Base-by-base conservation (phyloP, 176 grass and related monocot genomes). In the Olyra latifolia region DNA sequence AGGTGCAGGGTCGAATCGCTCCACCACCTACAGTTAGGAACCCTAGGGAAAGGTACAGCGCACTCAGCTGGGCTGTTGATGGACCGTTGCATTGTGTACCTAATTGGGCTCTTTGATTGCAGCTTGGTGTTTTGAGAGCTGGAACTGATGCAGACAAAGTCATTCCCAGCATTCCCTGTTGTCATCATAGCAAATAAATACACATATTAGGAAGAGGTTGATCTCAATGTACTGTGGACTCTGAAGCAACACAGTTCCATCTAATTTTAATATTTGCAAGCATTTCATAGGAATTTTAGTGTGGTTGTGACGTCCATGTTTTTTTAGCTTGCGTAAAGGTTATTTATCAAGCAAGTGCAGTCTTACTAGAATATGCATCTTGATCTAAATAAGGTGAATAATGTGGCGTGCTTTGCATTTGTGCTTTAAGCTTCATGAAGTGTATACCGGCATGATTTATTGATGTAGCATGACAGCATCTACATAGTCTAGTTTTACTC, bases 41-140 rank as follows among this genome's bases (percentile, higher is more conserved):
- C 49, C 76, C 79, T 52, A 94, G 75, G 17, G 84, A 91, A 74
- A 95, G 49, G 47, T 88, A 91, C 16, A 95, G 68, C 60, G 74
- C 30, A 35, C 76, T 28, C 46, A 69, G 48, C 90, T 89, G 85
- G 14, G 88, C 80, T 23, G 17, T 85, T 66, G 88, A 88, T 86
- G 85, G 81, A 58, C 78, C 43, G 8, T 52, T 64, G 56, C 80
- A 85, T 24, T 73, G 40, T 41, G 52, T 65, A 61, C n/a, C 28
- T 68, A 65, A 28, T 77, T 20, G 65, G 25, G 38, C 22, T 81
- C n/a, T 63, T 65, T 65, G 56, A 32, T 80, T 72, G 47, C 85
- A 87, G 44, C 22, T 58, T 35, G 30, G 42, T 17, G 65, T 77
- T 53, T 71, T 64, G 52, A 91, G 82, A 68, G 52, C 58, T 29